Evolutionary conservation across 2,329 filamentous ascomycete genomes (phyloP).

Genomic region (Colletotrichum godetiae): DNA sequence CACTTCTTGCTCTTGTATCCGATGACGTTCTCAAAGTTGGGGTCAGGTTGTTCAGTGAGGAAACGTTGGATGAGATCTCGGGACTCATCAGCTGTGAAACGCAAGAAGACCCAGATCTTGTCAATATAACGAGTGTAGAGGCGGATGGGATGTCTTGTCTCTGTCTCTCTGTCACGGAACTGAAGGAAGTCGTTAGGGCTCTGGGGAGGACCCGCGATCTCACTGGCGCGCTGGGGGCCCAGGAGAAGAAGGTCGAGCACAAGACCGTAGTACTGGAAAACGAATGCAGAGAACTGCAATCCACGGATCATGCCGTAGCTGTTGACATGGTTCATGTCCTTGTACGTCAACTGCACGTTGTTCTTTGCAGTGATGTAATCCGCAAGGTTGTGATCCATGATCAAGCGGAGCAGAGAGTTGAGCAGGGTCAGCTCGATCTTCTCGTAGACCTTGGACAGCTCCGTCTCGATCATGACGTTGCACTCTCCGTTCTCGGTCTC

Average conservation of each 20-base stretch:
- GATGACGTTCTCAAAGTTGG: conserved; percentile 99
- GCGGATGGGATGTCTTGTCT: conserved; percentile 93
- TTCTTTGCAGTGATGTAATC: conserved; percentile 99
- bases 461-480: conserved; percentile 98
- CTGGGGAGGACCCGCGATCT: conserved; percentile 94
- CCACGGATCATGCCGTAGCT: conserved; percentile 98
- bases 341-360: conserved; percentile 98
- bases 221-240: conserved; percentile 94
- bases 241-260: conserved; percentile 93
- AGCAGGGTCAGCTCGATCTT: conserved; percentile 98
- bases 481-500: conserved; percentile 93
- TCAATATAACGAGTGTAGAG: conserved; percentile 99
- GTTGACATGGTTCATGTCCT: conserved; percentile 99
- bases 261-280: conserved; percentile 98
- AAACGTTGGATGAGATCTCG: conserved; percentile 97
- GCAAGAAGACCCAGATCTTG: conserved; percentile 97
- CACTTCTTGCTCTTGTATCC: conserved; percentile 99
- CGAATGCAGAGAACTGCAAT: conserved; percentile 96
- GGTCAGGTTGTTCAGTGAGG: conserved; percentile 96
- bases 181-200: conserved; percentile 98
- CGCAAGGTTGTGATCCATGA: conserved; percentile 99
- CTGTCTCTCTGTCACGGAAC: conserved; percentile 92
- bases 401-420: conserved; percentile 90
- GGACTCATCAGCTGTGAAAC: conserved; percentile 94
- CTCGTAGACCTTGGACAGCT: conserved; percentile 99